A percentile compares a stretch with the other conserved stretches of the same genome.
phyloP scores from a whole-genome alignment of 192 early-diverging fungal species.

The Chytriomyces confervae region DNA sequence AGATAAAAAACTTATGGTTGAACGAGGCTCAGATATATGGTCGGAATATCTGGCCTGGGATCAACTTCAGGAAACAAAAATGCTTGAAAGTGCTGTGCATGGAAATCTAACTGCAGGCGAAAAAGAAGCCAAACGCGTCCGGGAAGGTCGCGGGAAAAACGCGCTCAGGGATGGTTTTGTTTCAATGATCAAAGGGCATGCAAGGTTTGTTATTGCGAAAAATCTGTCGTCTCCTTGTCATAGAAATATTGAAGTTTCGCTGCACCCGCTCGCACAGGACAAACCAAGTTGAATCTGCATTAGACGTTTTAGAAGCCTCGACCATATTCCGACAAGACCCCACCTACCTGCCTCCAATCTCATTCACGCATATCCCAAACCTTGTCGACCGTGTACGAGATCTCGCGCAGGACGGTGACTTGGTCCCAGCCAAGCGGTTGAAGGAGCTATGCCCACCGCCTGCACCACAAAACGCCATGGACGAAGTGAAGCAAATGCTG shows the following conservation, averaged over 20 bases:
- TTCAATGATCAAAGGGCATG: constrained; percentile 10
- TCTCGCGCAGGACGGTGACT: constrained; percentile 49
- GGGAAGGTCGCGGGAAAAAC: constrained; percentile 10
- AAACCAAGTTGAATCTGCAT: constrained; percentile 31
- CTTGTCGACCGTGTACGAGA: constrained; percentile 38
- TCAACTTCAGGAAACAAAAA: neutral
- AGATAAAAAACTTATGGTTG: constrained; percentile 21
- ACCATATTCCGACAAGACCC: constrained; percentile 43
- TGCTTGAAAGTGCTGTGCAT: neutral
- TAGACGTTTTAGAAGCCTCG: constrained; percentile 45
- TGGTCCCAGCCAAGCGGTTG: constrained; percentile 37
- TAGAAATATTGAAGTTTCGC: too few species aligned
- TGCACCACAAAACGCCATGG: constrained; percentile 14
- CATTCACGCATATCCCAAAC: constrained; percentile 38
- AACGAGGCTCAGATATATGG: constrained; percentile 7
- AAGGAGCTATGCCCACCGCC: constrained; percentile 49
- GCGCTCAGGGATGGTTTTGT: constrained; percentile 5
- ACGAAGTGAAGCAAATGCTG: constrained; percentile 39
- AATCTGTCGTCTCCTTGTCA: too few species aligned
- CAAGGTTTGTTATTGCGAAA: neutral
- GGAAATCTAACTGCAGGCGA: neutral
- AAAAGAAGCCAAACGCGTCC: constrained; percentile 18
- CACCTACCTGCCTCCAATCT: constrained; percentile 46
- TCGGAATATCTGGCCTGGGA: constrained; percentile 15
- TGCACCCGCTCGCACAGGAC: constrained; percentile 16